Base-by-base conservation (phyloP, 345 rosid genomes). In the Linum trigynum region DNA sequence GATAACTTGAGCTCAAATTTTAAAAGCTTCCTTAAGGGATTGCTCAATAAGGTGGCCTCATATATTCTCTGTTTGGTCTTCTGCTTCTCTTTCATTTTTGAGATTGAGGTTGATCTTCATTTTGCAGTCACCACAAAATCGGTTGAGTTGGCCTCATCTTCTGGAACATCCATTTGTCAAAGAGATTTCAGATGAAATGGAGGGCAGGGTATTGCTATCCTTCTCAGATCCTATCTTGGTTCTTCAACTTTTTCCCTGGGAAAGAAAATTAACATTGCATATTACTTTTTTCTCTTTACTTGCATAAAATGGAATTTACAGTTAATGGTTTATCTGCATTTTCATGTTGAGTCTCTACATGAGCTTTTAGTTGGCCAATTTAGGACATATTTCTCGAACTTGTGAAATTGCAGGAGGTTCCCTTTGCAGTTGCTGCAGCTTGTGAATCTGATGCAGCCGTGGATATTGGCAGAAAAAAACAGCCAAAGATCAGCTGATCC, bases 121-220 rank as follows among this genome's bases (percentile, higher is more conserved):
- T 71, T 61, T 75, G 75, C 66, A 92, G 98, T 89, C 82, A 38
- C 99, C 99, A 43, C 96, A 90, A 75, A 84, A 82, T 77, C 89
- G 99, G 63, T 72, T 94, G 76, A 85, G 85, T 65, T 94, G 99
- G 99, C 96, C 99, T 39, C 83, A 84, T 63, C 97, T 94, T 68
- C 97, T 86, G 67, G 92, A 90, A 61, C 99, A 94, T 67, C 96
- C 99, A 56, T 94, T 94, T 75, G 90, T 94, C 63, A 85, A 81
- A 78, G 97, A 92, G 71, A 76, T 82, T 64, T 72, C 69, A 11
- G 80, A 79, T 65, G 94, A 92, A 66, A 36, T 76, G 67, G 92
- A 86, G 71, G 81, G 82, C 69, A 79, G 73, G 92, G 99, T 94
- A 85, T 78, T 63, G 32, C 32, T 7, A 32, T 57, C 38, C 59